Percentiles rank a stretch among this genome's conserved stretches.
phyloP scores from a whole-genome alignment of 2,329 filamentous ascomycete species.

The Orbilia blumenaviensis region DNA sequence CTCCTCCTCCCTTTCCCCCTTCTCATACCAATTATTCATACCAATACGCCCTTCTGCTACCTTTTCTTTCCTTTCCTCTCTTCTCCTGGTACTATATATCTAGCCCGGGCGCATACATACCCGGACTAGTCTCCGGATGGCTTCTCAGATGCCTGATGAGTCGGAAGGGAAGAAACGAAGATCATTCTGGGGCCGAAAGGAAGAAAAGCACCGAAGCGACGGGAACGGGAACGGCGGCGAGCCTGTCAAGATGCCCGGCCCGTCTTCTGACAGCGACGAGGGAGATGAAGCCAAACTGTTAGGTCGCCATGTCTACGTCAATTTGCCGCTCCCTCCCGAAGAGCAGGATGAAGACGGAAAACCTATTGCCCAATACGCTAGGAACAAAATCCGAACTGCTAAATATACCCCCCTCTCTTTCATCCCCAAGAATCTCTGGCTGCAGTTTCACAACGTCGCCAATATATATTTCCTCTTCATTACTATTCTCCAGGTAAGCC shows the following conservation, averaged over 20 bases:
- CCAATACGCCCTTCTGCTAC: too few relatives aligned
- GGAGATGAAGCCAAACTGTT: slow-evolving; percentile 21
- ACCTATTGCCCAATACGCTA: slow-evolving; percentile 74
- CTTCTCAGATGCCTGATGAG: slow-evolving; percentile 23
- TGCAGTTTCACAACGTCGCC: slow-evolving; percentile 98
- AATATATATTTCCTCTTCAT: slow-evolving; percentile 98
- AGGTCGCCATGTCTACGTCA: slow-evolving; percentile 79
- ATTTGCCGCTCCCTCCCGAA: slow-evolving; percentile 77
- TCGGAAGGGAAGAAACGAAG: slow-evolving; percentile 49
- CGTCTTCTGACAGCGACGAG: slow-evolving; percentile 42
- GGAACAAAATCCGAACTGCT: slow-evolving; percentile 97
- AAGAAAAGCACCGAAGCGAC: slow-evolving; percentile 27
- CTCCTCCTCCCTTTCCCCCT: not conserved
- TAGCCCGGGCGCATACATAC: not conserved
- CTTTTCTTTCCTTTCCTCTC: not conserved
- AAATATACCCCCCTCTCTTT: slow-evolving; percentile 98
- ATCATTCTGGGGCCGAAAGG: slow-evolving; percentile 40
- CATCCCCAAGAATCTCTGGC: slow-evolving; percentile 94
- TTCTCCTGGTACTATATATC: not conserved
- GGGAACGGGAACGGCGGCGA: slow-evolving; percentile 38
- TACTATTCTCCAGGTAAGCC: slow-evolving; percentile 89
- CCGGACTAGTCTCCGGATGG: slow-evolving; percentile 40
- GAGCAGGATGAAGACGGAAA: slow-evolving; percentile 82
- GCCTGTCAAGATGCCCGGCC: slow-evolving; percentile 39
- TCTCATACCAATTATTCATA: not conserved